A percentile compares a stretch with the other conserved stretches of the same genome.
phyloP scores from a whole-genome alignment of 2,329 filamentous ascomycete species.

The Dothidotthia symphoricarpi region DNA sequence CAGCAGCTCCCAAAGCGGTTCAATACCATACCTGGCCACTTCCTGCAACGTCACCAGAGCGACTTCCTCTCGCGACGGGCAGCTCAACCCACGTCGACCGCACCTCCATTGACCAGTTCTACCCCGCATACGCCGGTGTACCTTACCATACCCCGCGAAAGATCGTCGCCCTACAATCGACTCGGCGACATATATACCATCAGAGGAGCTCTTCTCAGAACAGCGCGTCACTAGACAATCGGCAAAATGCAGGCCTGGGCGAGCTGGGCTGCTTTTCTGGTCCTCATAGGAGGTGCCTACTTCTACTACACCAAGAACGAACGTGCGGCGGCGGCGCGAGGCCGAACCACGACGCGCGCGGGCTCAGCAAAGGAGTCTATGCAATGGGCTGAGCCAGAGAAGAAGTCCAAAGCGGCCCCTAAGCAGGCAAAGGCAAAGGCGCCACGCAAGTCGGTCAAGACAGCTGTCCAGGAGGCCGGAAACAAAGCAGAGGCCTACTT shows the following conservation, averaged over 20 bases:
- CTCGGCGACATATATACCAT: conserved; percentile 3
- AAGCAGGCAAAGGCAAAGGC: conserved; percentile 34
- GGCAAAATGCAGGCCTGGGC: conserved; percentile 34
- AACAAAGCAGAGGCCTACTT: conserved; percentile 35
- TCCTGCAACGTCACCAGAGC: conserved; percentile 9
- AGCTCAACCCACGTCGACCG: neutral
- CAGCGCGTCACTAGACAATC: neutral
- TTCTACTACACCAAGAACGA: conserved; percentile 33
- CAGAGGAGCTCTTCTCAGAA: neutral
- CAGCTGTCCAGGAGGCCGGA: conserved; percentile 33
- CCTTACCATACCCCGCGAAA: neutral
- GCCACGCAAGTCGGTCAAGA: conserved; percentile 37
- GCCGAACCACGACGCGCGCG: conserved; percentile 30
- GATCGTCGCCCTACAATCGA: conserved; percentile 1
- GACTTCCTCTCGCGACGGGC: no score
- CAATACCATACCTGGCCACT: conserved; percentile 26
- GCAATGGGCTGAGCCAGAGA: conserved; percentile 30
- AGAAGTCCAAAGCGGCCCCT: conserved; percentile 25
- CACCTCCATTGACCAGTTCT: neutral
- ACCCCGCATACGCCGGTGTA: neutral
- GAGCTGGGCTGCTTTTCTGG: conserved; percentile 37
- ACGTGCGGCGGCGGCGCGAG: conserved; percentile 18
- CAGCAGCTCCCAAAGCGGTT: conserved; percentile 18
- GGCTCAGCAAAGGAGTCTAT: conserved; percentile 21
- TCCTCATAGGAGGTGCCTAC: conserved; percentile 27